phyloP scores from a whole-genome alignment of 2,329 filamentous ascomycete genomes.

The Fusarium scirpi region DNA sequence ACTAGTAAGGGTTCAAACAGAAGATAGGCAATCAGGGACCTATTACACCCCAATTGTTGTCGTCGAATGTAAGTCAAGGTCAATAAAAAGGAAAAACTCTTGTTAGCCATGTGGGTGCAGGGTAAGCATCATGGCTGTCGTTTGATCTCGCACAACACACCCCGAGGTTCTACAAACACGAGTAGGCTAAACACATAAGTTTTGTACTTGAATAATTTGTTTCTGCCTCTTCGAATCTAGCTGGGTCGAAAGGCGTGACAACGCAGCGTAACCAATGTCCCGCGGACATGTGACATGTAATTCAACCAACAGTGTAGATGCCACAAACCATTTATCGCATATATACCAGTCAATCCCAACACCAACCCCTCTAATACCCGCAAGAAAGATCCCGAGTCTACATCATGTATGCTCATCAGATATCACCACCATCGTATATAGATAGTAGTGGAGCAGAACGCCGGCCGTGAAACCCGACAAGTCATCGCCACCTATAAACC shows the following conservation, averaged over 20 bases:
- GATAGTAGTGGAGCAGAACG: constrained; percentile 39
- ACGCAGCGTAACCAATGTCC: constrained; percentile 12
- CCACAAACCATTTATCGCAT: constrained; percentile 28
- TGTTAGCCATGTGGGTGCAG: neutral
- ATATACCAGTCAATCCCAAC: constrained; percentile 31
- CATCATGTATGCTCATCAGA: constrained; percentile 43
- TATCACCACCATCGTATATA: constrained; percentile 18
- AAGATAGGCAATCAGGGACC: too few relatives aligned
- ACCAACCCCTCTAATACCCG: constrained; percentile 34
- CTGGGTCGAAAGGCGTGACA: neutral
- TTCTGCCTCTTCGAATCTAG: constrained; percentile 2
- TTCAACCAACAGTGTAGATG: constrained; percentile 35
- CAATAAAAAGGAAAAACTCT: neutral
- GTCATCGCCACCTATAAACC: constrained; percentile 40
- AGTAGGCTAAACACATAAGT: neutral
- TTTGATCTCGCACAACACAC: neutral
- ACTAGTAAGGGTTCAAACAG: too few relatives aligned
- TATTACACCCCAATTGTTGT: too few relatives aligned
- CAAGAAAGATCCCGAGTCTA: constrained; percentile 40
- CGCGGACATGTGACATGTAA: constrained; percentile 21
- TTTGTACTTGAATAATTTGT: neutral
- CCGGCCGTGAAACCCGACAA: constrained; percentile 41
- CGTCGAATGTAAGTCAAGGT: too few relatives aligned
- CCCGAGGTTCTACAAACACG: neutral
- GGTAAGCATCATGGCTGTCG: neutral